Evolutionary conservation across 1,139 yeast genomes (phyloP), one percentile per base, ranked within the genome.

Genomic region (Candida dubliniensis): DNA sequence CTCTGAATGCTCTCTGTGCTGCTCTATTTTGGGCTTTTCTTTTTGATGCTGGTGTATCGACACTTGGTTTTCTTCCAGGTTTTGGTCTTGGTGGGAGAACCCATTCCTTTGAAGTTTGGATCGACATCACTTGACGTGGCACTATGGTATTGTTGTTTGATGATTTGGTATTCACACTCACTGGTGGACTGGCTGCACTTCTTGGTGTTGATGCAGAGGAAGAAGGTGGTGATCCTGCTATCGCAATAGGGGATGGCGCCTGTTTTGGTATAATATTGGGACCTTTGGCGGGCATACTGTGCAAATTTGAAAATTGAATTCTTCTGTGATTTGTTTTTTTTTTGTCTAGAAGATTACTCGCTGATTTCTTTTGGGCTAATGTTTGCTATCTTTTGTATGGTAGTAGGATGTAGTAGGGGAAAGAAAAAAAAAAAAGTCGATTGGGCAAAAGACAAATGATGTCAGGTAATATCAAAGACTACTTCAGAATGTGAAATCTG

Each of bases 1-100:
- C 89, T 49, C 96, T 66, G 66, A 90, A 91, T 0, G 97, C 97
- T 45, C 98, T 66, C 67, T 90, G 98, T 2, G 98, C 98, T 24
- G 96, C 96, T 47, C 98, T 74, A 61, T 91, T 91, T 66, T 91
- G 97, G 0, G 96, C 96, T 64, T 90, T 89, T 46, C 96, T 71
- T 59, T 87, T 87, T 36, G 84, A 77, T 1, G 86, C 85, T 1
- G 87, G 87, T 0, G 86, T 81, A 51, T 80, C 87, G 3, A 79
- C 81, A 47, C 90, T 78, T 10, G 96, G 96, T 63, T 88, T 88
- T 47, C 96, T 70, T 9, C 96, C 96, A 0, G 96, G 96, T 60
- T 87, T 88, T 5, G 95, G 95, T 47, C 96, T 69, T 9, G 96
- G 96, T 2, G 96, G 96, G 31, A 90, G 71, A 12, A 87, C 91